Base-by-base conservation (phyloP, 257 asterid genomes). In the Penstemon davidsonii region DNA sequence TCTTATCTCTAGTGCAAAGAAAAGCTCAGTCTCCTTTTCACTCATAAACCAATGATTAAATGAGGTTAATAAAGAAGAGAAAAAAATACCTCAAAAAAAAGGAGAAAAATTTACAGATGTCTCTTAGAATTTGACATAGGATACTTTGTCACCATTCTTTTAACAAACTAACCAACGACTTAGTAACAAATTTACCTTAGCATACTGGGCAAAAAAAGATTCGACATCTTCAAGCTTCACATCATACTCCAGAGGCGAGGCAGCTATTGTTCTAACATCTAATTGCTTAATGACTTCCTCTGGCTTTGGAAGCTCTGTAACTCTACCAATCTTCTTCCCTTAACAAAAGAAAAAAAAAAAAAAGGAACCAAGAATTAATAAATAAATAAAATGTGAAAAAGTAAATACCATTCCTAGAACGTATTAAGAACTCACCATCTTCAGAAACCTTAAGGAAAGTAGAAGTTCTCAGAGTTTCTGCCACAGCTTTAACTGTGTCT, bases 221-320 rank as follows among this genome's bases (percentile, higher is more conserved):
- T 91, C 97, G 0, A 94, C 84, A 39, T 83, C 88, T 79, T 94
- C 98, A 76, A 82, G 90, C 72, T 86, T 88, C 68, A 87, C 87
- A 62, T 84, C 87, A 74, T 84, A 86, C 73, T 80, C 96, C 42
- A 94, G 80, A 4, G 98, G 96, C 6, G 96, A 87, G 62, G 88
- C 98, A 60, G 99, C 96, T 64, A 94, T 73, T 41, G 98, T 94
- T 72, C 91, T 82, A 10, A 62, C 85, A 78, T 88, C 95, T 55
- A 78, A 52, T 77, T 91, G 99, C 78, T 88, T 88, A 47, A 94
- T 91, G 37, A 82, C 91, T 85, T 86, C 96, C 66, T 91, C 99
- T 0, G 88, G 86, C 80, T 91, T 85, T 7, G 91, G 73, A 65
- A 91, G 85, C 73, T 86, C 94, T 7, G 86, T 71, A 74, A 79